These are phyloP conservation scores for Polyporus arcularius DNA, from an alignment of 768 basidiomycete species.

Conservation along the genomic window DNA sequence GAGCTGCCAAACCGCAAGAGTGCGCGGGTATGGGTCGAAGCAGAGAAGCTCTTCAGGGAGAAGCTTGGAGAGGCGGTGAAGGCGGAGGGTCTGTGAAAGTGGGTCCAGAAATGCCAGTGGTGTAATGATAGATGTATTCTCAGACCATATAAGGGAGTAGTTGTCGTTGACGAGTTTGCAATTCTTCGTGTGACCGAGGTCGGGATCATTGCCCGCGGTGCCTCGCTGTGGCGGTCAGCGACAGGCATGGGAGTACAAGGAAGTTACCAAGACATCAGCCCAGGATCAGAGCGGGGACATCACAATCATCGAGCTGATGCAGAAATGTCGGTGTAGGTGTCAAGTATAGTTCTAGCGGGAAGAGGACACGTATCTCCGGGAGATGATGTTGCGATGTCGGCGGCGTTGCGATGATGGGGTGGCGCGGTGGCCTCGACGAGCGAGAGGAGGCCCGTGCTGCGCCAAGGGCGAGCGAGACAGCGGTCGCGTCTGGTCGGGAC, in stretches of 20 bases:
- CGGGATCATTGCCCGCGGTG: not conserved
- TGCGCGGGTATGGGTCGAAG: slow-evolving; percentile 85
- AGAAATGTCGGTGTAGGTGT: not conserved
- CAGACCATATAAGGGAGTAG: not conserved
- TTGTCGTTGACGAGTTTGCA: not conserved
- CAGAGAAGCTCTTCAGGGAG: slow-evolving; percentile 78
- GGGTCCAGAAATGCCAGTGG: not conserved
- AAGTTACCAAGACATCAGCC: not conserved
- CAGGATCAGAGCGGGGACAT: not conserved
- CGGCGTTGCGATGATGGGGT: too few species aligned
- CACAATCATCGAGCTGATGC: not conserved
- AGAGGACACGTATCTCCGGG: not conserved
- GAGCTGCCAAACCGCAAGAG: slow-evolving; percentile 66
- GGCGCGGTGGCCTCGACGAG: not conserved
- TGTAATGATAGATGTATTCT: not conserved
- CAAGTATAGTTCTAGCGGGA: not conserved
- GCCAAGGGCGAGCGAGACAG: not conserved
- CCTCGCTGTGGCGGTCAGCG: not conserved
- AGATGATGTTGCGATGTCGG: not conserved
- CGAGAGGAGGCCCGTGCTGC: not conserved
- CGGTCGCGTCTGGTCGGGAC: slow-evolving; percentile 10
- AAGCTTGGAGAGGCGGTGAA: slow-evolving; percentile 57
- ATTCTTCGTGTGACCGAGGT: not conserved
- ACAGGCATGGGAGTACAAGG: not conserved
- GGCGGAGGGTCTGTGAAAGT: slow-evolving; percentile 27